Evolutionary conservation across 192 early-diverging fungal genomes (phyloP), one percentile per base, ranked within the genome.

Genomic region (Podila horticola): DNA sequence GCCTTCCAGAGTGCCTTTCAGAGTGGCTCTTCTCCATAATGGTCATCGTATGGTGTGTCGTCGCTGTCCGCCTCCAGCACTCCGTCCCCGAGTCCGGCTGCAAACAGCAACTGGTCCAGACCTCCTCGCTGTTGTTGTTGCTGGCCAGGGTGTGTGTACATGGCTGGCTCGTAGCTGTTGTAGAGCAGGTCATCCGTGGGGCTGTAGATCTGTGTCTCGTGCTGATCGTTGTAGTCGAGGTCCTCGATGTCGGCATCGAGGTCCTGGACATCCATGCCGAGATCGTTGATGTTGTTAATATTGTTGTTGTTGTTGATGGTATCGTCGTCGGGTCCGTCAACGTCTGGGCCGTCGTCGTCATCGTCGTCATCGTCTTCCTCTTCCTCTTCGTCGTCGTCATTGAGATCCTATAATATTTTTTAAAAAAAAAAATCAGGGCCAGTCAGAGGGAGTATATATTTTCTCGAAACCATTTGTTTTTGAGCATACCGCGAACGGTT

Each of bases 401-500:
- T 13, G 5, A 45, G 20, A 12, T 24, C 62, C 38, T 22, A 1
- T 45, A 12, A 7, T 51, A 19, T 50, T 34, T 31, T 49, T 36
- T 1, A 22, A 48, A 36, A 33, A 66, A 55, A 48, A 36, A 36
- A 36, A 34, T 34, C 0, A 0, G 33, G 31, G 34, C 11, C 9
- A 36, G 41, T 12, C 4, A 15, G 11, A 45, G 3, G 41, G 58
- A 45, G 28, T 0, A 38, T 30, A 20, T 71, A 5, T 34, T 61
- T 4, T 61, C 41, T 1, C 48, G 61, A 48, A 2, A 15, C 3
- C 41, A 38, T 5, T 13, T 12, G 13, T 45, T 38, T 38, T 12
- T 1, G 41, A 13, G 38, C 41, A 0, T 71, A 62, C 74, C 19
- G 71, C 30, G 6, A 60, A 76, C 0, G 67, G 67, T 31, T 76